phyloP scores from a whole-genome alignment of 495 filamentous ascomycete genomes.

The Saxispiralis lemnorum region DNA sequence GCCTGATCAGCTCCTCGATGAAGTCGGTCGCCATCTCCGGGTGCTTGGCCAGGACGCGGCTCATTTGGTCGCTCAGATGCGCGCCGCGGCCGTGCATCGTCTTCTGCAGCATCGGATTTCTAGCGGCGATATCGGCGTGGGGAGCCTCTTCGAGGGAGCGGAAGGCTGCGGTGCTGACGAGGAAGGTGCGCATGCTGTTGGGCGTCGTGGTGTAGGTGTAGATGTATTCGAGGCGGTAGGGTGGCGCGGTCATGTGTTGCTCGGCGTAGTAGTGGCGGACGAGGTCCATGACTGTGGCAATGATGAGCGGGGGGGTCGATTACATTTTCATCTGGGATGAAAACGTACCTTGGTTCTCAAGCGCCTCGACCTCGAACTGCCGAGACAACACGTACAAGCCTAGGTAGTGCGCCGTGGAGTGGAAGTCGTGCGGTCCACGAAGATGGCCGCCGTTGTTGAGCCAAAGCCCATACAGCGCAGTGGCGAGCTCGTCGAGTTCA shows the following conservation, averaged over 20 bases:
- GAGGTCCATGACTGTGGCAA: constrained; percentile 15
- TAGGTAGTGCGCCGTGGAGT: constrained; percentile 17
- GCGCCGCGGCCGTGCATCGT: not conserved
- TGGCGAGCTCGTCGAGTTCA: constrained; percentile 16
- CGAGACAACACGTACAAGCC: constrained; percentile 16
- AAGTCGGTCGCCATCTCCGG: constrained; percentile 16
- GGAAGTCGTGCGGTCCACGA: constrained; percentile 17
- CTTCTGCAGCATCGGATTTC: not conserved
- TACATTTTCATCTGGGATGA: too few relatives aligned
- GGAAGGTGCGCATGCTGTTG: constrained; percentile 15
- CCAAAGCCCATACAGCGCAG: constrained; percentile 15
- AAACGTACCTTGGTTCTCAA: constrained; percentile 14
- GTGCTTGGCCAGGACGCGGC: constrained; percentile 9
- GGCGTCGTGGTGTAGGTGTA: constrained; percentile 12
- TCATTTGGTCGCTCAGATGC: constrained; percentile 9
- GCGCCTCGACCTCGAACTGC: constrained; percentile 9
- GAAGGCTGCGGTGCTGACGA: constrained; percentile 17
- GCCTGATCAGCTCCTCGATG: constrained; percentile 6
- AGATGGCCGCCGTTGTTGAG: constrained; percentile 9
- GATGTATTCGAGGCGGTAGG: constrained; percentile 21
- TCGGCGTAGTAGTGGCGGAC: constrained; percentile 17
- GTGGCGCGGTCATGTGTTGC: constrained; percentile 16
- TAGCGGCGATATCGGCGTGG: not conserved
- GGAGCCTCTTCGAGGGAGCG: constrained; percentile 9
- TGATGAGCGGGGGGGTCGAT: not conserved